Conservation (phyloP, 306 rosid species). For the Sphenostylis stenocarpa region DNA sequence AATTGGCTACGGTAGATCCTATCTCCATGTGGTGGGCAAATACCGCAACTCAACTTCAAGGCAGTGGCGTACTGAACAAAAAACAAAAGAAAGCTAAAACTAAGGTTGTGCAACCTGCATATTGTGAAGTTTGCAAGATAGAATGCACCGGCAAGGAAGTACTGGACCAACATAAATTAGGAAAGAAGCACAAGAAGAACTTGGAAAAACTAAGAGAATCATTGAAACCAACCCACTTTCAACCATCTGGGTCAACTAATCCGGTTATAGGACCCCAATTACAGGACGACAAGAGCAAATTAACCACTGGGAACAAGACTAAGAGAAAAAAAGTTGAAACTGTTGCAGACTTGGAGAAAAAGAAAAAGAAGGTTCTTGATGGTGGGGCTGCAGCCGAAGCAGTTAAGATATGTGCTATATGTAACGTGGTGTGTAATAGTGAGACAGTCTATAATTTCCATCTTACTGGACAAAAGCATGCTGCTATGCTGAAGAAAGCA, state of each 20-base stretch:
- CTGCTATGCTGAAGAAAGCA: slow-evolving; percentile 40
- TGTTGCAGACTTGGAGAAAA: slow-evolving; percentile 41
- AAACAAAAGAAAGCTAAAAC: slow-evolving; percentile 36
- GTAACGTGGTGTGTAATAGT: slow-evolving; percentile 58
- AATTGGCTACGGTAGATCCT: slow-evolving; percentile 24
- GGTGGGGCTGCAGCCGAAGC: slow-evolving; percentile 49
- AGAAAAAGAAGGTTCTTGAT: slow-evolving; percentile 48
- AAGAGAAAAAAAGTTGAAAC: slow-evolving; percentile 40
- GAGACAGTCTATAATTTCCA: slow-evolving; percentile 43
- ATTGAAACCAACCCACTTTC: slow-evolving; percentile 20
- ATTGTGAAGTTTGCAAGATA: slow-evolving; percentile 56
- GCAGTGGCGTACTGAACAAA: slow-evolving; percentile 27
- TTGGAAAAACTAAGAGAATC: slow-evolving; percentile 43
- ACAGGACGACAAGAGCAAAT: slow-evolving; percentile 14
- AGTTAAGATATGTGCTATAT: slow-evolving; percentile 39
- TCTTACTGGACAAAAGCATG: slow-evolving; percentile 52
- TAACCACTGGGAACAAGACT: slow-evolving; percentile 12
- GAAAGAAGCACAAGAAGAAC: slow-evolving; percentile 57
- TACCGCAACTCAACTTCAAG: slow-evolving; percentile 28
- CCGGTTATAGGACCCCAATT: slow-evolving; percentile 40
- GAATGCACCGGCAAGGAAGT: slow-evolving; percentile 52
- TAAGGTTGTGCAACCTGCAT: slow-evolving; percentile 43
- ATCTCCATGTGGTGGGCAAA: slow-evolving; percentile 26
- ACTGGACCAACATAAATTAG: slow-evolving; percentile 53
- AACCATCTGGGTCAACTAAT: slow-evolving; percentile 18